Base-by-base conservation (phyloP, 306 rosid species). In the Casuarina cunninghamiana region DNA sequence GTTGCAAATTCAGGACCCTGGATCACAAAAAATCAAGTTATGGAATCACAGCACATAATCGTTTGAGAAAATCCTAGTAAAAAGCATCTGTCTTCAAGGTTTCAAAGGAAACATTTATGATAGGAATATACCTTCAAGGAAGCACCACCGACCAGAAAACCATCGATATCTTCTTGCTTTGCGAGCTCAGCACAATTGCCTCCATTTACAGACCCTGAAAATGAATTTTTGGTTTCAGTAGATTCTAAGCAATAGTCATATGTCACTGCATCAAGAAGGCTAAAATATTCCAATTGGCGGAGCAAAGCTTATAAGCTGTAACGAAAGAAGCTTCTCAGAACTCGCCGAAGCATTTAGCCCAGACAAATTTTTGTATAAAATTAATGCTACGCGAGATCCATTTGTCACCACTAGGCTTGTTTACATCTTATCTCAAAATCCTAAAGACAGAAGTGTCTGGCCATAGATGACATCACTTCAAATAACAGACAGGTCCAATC, bases 61-160 rank as follows among this genome's bases (percentile, higher is more conserved):
- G 13, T 53, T 26, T 54, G 38, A 41, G 44, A 42, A 57, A 68
- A 53, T 13, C 76, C 57, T 16, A 10, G 11, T 35, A 12, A 35
- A 5, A 67, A 41, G 6, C 12, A 61, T 53, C 43, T 50, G 21
- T 38, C 68, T 69, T 44, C 17, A 16, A 80, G 73, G 54, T 4
- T 72, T 53, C 71, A 10, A 43, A 9, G 44, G 77, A 69, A 83
- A 37, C 15, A 73, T 13, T 45, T 15, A 67, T 44, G 53, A 10
- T 21, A 55, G 76, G 9, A 62, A 19, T 46, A 72, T 87, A 91
- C 99, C 99, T 96, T 96, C 46, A 96, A 74, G 43, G 99, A 96
- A 83, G 99, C 98, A 73, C 99, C 99, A 45, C 99, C 99, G 11
- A 96, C 99, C 3, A 96, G 94, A 84, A 96, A 96, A 74, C 99